Percentiles rank a stretch among this genome's conserved stretches.
Conservation (phyloP, 148 eudicot genomes). For the Drosera capensis region DNA sequence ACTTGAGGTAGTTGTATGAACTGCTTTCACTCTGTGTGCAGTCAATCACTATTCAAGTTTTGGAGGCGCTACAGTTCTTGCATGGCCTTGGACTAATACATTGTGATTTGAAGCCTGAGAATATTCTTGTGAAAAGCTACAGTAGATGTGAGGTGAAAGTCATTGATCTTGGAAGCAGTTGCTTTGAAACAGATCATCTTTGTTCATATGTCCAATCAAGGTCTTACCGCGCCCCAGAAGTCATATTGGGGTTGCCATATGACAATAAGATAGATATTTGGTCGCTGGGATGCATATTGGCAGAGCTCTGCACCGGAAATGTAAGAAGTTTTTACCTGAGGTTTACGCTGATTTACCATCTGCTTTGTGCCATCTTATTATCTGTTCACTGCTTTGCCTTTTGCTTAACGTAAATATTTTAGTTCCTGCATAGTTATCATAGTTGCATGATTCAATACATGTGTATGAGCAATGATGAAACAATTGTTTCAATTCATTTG, state of each 20-base stretch:
- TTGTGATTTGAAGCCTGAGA: conserved; percentile 98
- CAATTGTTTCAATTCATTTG: no score
- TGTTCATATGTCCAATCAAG: conserved; percentile 94
- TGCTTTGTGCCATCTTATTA: no score
- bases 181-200: conserved; percentile 93
- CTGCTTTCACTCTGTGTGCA: conserved; percentile 19
- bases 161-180: conserved; percentile 96
- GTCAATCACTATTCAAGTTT: conserved; percentile 80
- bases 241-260: conserved; percentile 81
- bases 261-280: conserved; percentile 87
- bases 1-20: no score
- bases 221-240: conserved; percentile 95
- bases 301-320: conserved; percentile 96
- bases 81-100: conserved; percentile 92
- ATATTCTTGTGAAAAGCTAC: conserved; percentile 87
- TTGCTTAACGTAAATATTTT: no score
- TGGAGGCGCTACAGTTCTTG: conserved; percentile 84
- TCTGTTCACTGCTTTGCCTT: no score
- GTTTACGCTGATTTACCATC: no score
- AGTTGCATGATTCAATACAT: no score
- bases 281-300: conserved; percentile 98
- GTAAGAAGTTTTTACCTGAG: conserved; percentile 26
- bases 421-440: no score
- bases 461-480: no score
- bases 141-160: conserved; percentile 99